A percentile compares a stretch with the other conserved stretches of the same genome.
phyloP scores from a whole-genome alignment of 805 yeast genomes.

The Yarrowia sp. region DNA sequence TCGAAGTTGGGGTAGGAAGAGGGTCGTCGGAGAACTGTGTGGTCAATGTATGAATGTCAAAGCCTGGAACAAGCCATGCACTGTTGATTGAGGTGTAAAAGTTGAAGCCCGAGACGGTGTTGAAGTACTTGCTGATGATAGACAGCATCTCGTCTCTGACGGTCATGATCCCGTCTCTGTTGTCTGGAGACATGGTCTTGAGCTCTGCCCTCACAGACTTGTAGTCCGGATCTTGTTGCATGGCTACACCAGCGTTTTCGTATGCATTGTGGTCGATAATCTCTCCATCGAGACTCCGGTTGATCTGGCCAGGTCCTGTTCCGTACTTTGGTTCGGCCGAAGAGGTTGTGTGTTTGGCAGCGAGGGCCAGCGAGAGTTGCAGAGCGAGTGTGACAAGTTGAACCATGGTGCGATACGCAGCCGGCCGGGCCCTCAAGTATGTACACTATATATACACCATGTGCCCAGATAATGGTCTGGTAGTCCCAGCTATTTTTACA shows the following conservation, averaged over 20 bases:
- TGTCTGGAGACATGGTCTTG: slow-evolving; percentile 2
- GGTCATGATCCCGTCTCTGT: slow-evolving; percentile 23
- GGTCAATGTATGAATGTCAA: slow-evolving; percentile 24
- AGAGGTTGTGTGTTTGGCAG: slow-evolving; percentile 2
- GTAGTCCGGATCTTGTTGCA: slow-evolving; percentile 17
- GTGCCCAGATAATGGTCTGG: not conserved
- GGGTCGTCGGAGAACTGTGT: slow-evolving; percentile 24
- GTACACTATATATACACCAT: slow-evolving; percentile 1
- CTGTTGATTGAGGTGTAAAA: slow-evolving; percentile 19
- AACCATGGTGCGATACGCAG: not conserved
- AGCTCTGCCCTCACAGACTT: not conserved
- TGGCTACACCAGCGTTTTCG: slow-evolving; percentile 12
- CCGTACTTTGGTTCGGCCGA: slow-evolving; percentile 17
- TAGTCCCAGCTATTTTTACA: slow-evolving; percentile 14
- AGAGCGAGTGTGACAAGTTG: not conserved
- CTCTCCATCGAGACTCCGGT: slow-evolving; percentile 5
- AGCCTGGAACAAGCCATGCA: slow-evolving; percentile 13
- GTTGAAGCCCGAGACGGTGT: slow-evolving; percentile 17
- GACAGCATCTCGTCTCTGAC: slow-evolving; percentile 30
- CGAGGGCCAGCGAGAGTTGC: not conserved
- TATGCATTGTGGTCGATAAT: slow-evolving; percentile 25
- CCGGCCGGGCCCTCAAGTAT: not conserved
- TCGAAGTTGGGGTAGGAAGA: slow-evolving; percentile 5
- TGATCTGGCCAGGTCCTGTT: slow-evolving; percentile 28
- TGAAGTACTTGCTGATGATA: slow-evolving; percentile 16